A percentile compares a stretch with the other conserved stretches of the same genome.
phyloP scores from a whole-genome alignment of 2,329 filamentous ascomycete species.

The Claviceps spartinae region DNA sequence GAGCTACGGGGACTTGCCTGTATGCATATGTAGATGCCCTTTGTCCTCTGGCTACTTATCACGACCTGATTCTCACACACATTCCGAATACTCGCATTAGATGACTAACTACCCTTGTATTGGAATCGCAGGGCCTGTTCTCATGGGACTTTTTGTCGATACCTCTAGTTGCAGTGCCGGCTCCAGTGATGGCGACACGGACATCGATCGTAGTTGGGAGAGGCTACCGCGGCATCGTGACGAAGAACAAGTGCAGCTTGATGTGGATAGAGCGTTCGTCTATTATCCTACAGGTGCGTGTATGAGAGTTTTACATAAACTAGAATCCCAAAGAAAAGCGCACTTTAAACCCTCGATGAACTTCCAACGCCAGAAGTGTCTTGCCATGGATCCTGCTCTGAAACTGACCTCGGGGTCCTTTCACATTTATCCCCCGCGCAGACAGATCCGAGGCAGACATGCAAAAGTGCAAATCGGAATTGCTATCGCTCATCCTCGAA shows the following conservation, averaged over 20 bases:
- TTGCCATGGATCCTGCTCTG: background rate
- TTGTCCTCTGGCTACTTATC: conserved; percentile 2
- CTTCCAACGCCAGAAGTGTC: background rate
- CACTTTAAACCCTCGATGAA: background rate
- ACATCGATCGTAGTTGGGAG: conserved; percentile 34
- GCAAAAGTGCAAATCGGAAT: conserved; percentile 55
- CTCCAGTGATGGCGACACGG: background rate
- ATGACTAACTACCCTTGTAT: background rate
- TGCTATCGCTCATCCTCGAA: conserved; percentile 67
- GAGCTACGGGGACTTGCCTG: conserved; percentile 60
- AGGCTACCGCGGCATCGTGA: conserved; percentile 65
- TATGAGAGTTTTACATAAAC: background rate
- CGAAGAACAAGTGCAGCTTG: conserved; percentile 80
- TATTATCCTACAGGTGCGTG: conserved; percentile 72
- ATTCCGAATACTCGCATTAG: background rate
- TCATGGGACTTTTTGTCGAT: conserved; percentile 30
- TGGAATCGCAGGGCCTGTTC: conserved; percentile 41
- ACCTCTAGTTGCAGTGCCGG: background rate
- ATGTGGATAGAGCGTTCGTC: conserved; percentile 92
- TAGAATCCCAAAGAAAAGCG: background rate
- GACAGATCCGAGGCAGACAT: conserved; percentile 58
- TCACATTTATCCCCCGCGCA: conserved; percentile 17
- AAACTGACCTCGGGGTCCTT: background rate
- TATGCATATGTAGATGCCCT: conserved; percentile 26
- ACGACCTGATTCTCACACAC: background rate